A percentile compares a stretch with the other conserved stretches of the same genome.
phyloP scores from a whole-genome alignment of 768 basidiomycete genomes.

The Suillus subaureus region DNA sequence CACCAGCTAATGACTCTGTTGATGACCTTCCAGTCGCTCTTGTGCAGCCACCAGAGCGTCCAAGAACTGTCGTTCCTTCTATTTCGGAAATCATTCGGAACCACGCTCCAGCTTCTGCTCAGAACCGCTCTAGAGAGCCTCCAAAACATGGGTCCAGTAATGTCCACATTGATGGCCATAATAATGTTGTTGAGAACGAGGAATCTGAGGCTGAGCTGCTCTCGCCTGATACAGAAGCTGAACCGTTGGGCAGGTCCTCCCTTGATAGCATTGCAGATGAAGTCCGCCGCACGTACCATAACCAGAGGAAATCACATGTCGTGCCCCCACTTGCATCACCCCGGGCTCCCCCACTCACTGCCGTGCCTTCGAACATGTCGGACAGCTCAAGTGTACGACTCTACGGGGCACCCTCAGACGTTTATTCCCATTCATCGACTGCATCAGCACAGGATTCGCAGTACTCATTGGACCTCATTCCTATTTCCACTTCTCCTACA shows the following conservation, averaged over 20 bases:
- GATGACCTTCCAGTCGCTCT: constrained; percentile 14
- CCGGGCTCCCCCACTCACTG: constrained; percentile 32
- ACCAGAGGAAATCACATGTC: constrained; percentile 43
- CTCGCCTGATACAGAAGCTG: constrained; percentile 58
- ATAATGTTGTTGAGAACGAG: constrained; percentile 51
- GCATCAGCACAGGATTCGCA: constrained; percentile 24
- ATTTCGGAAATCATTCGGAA: constrained; percentile 88
- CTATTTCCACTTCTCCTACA: constrained; percentile 48
- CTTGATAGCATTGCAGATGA: constrained; percentile 89
- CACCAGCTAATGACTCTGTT: constrained; percentile 14
- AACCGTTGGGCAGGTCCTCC: constrained; percentile 77
- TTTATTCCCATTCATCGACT: constrained; percentile 52
- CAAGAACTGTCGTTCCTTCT: constrained; percentile 66
- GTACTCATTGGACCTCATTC: constrained; percentile 28
- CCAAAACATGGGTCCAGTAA: constrained; percentile 49
- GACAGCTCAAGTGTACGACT: constrained; percentile 51
- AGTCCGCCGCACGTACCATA: constrained; percentile 68
- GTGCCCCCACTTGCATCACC: constrained; percentile 41
- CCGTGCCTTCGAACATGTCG: constrained; percentile 51
- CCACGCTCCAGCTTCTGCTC: constrained; percentile 64
- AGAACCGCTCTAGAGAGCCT: constrained; percentile 50
- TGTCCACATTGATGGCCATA: constrained; percentile 49
- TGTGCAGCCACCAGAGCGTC: constrained; percentile 29
- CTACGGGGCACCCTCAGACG: constrained; percentile 44
- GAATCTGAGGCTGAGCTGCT: constrained; percentile 53